Percentiles rank a stretch among this genome's conserved stretches.
These are phyloP conservation scores for Hordeum marinum DNA, from an alignment of 176 grass and related monocot genomes.

Conservation along the genomic window DNA sequence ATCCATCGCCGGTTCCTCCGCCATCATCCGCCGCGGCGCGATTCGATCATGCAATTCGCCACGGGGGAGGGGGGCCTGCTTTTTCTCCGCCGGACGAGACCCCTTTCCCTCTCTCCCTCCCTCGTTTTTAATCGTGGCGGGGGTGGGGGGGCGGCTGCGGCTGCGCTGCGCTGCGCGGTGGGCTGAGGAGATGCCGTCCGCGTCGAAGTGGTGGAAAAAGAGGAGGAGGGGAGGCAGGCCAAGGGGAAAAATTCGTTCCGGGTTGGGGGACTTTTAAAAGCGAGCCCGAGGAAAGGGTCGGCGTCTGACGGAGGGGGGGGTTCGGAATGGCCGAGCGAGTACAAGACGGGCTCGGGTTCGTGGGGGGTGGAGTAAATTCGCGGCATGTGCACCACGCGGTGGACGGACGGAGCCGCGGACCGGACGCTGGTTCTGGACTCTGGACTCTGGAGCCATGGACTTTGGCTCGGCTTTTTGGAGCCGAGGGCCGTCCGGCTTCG, in stretches of 20 bases:
- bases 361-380: background rate
- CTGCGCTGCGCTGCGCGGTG: background rate
- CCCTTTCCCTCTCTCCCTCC: background rate
- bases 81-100: slow-evolving; percentile 12
- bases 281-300: background rate
- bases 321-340: background rate
- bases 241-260: slow-evolving; percentile 12
- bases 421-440: no score
- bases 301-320: background rate
- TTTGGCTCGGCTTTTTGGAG: no score
- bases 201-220: slow-evolving; percentile 18
- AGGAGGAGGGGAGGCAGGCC: background rate
- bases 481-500: background rate
- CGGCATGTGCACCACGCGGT: slow-evolving; percentile 33
- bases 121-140: slow-evolving; percentile 6
- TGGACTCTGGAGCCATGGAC: no score
- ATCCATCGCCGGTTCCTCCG: slow-evolving; percentile 42
- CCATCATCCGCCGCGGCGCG: slow-evolving; percentile 39
- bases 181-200: slow-evolving; percentile 17
- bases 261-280: slow-evolving; percentile 15
- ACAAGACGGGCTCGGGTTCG: background rate
- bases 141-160: slow-evolving; percentile 8
- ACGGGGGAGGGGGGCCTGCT: background rate
- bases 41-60: slow-evolving; percentile 43
- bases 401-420: background rate